Evolutionary conservation across 164 flowering plant species (phyloP).

Genomic region (Hamamelis virginiana): DNA sequence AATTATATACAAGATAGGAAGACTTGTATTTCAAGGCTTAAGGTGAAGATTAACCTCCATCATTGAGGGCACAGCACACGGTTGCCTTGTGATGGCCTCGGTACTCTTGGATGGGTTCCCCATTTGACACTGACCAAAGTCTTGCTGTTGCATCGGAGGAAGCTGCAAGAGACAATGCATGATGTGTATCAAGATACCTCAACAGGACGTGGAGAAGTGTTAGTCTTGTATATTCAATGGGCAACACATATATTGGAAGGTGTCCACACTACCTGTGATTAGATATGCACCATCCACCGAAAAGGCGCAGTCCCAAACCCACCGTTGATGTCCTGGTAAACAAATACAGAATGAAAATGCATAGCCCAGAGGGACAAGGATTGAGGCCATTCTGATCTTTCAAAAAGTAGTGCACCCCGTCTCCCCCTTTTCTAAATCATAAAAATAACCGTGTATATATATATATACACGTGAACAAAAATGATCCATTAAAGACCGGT

Average conservation of each 20-base stretch:
- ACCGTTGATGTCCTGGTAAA: conserved; percentile 80
- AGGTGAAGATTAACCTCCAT: conserved; percentile 70
- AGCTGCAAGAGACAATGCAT: conserved; percentile 41
- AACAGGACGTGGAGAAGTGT: no score
- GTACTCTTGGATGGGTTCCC: conserved; percentile 63
- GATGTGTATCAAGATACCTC: background rate
- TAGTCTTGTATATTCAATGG: background rate
- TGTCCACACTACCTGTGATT: conserved; percentile 64
- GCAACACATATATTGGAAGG: no score
- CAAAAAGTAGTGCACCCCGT: no score
- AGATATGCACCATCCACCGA: conserved; percentile 96
- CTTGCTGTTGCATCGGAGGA: conserved; percentile 89
- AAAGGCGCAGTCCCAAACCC: conserved; percentile 99
- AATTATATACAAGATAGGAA: no score
- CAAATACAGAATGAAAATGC: background rate
- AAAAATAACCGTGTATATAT: no score
- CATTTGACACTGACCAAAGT: conserved; percentile 75
- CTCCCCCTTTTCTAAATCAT: no score
- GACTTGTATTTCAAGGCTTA: no score
- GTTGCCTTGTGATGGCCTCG: conserved; percentile 94
- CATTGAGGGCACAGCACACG: conserved; percentile 90
- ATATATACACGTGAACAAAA: no score
- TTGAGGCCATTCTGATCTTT: no score
- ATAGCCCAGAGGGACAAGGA: no score
- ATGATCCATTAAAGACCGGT: no score